phyloP scores from a whole-genome alignment of 257 asterid species.

The Oldenlandia corymbosa region DNA sequence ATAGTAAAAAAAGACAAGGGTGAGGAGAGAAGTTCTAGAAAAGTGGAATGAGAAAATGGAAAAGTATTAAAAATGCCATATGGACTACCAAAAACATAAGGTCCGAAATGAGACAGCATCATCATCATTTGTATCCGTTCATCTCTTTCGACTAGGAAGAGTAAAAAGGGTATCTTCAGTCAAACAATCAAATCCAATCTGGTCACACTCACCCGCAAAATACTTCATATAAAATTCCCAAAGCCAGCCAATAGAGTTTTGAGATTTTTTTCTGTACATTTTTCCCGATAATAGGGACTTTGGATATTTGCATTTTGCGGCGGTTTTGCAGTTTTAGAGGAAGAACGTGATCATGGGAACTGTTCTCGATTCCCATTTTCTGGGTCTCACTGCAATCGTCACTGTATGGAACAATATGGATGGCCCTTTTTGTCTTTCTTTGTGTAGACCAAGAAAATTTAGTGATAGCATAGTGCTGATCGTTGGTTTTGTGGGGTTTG shows the following conservation, averaged over 20 bases:
- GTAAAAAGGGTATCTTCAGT: background rate
- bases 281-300: too few relatives aligned
- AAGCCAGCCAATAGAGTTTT: background rate
- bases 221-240: background rate
- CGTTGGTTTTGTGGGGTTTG: constrained; percentile 20
- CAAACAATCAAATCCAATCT: background rate
- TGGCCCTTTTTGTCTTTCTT: background rate
- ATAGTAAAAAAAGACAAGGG: too few relatives aligned
- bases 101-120: constrained; percentile 6
- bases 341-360: constrained; percentile 44
- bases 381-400: constrained; percentile 90
- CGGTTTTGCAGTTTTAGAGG: too few relatives aligned
- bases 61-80: background rate
- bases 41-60: too few relatives aligned
- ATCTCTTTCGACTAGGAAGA: background rate
- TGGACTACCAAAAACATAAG: background rate
- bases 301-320: too few relatives aligned
- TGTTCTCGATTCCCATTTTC: constrained; percentile 73
- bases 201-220: background rate
- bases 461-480: background rate
- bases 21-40: too few relatives aligned
- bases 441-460: background rate
- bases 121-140: constrained; percentile 5
- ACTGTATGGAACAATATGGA: constrained; percentile 52
- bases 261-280: too few relatives aligned